These are phyloP conservation scores for Phytophthora sp. DNA, from an alignment of 352 stramenopile species.

Conservation along the genomic window DNA sequence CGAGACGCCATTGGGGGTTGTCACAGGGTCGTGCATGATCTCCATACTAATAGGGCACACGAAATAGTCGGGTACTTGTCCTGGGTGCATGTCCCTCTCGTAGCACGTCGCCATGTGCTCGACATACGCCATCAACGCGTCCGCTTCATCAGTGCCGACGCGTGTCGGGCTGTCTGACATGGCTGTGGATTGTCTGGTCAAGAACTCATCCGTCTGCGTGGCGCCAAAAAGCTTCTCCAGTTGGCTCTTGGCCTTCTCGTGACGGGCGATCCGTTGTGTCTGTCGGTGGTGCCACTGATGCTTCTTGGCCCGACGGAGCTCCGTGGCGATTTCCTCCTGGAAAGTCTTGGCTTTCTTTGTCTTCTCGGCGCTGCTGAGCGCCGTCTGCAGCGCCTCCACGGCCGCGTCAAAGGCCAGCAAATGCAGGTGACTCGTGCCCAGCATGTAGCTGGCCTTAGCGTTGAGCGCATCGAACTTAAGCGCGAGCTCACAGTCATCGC, in stretches of 20 bases:
- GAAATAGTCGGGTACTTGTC: constrained; percentile 80
- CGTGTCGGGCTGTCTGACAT: background rate
- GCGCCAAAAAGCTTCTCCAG: constrained; percentile 47
- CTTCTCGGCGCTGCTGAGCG: constrained; percentile 59
- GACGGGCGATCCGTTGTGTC: constrained; percentile 41
- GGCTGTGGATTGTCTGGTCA: constrained; percentile 18
- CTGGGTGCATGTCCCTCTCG: constrained; percentile 55
- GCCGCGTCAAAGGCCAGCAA: constrained; percentile 55
- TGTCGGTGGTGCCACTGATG: constrained; percentile 63
- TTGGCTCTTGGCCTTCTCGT: constrained; percentile 50
- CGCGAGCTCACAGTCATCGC: constrained; percentile 65
- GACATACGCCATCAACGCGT: constrained; percentile 68
- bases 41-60: constrained; percentile 86
- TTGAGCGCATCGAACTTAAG: constrained; percentile 68
- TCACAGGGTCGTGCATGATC: constrained; percentile 81
- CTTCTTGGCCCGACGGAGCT: constrained; percentile 72
- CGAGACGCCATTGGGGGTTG: constrained; percentile 81
- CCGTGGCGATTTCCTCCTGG: constrained; percentile 59
- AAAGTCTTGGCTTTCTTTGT: constrained; percentile 63
- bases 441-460: constrained; percentile 78
- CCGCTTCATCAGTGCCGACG: constrained; percentile 31
- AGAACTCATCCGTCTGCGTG: constrained; percentile 31
- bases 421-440: constrained; percentile 67
- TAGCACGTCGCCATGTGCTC: constrained; percentile 55
- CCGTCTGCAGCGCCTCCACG: constrained; percentile 58